These are phyloP conservation scores for Apophysomyces trapeziformis DNA, from an alignment of 371 early-diverging fungal species.

Conservation along the genomic window DNA sequence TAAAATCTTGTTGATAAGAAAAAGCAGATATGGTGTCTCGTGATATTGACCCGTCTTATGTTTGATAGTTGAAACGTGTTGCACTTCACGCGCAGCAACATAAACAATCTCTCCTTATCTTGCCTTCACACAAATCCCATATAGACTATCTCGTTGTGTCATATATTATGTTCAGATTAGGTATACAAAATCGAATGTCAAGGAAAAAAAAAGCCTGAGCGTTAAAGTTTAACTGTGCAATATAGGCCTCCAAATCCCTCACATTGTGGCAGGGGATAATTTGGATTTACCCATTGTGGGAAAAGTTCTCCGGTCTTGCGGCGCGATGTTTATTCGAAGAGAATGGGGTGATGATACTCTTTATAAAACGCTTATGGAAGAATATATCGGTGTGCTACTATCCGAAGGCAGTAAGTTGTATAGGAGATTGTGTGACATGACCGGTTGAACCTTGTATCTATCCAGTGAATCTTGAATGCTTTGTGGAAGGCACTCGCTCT, in stretches of 20 bases:
- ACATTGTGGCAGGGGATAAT: constrained; percentile 91
- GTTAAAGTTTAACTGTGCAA: neutral
- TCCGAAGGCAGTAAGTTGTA: constrained; percentile 43
- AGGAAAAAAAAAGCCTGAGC: neutral
- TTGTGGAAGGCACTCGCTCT: constrained; percentile 88
- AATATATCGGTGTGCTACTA: constrained; percentile 71
- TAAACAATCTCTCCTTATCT: constrained; percentile 75
- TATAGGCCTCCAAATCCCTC: constrained; percentile 76
- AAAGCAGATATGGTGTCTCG: neutral
- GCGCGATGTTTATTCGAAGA: constrained; percentile 86
- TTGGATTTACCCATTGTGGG: constrained; percentile 85
- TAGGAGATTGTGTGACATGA: neutral
- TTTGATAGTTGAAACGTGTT: constrained; percentile 59
- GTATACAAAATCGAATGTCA: constrained; percentile 22
- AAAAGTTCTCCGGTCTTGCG: constrained; percentile 65
- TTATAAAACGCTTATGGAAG: constrained; percentile 73
- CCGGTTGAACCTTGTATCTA: neutral
- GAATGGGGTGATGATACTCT: constrained; percentile 82
- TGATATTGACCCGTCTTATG: no score
- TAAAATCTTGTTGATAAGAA: constrained; percentile 29
- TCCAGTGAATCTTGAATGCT: constrained; percentile 80
- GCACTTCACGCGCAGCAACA: constrained; percentile 72
- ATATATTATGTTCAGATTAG: constrained; percentile 82
- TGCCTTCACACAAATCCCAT: constrained; percentile 91
- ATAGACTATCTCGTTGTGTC: constrained; percentile 89